Evolutionary conservation across 257 asterid species (phyloP), one percentile per base, ranked within the genome.

Genomic region (Solanum acaule): DNA sequence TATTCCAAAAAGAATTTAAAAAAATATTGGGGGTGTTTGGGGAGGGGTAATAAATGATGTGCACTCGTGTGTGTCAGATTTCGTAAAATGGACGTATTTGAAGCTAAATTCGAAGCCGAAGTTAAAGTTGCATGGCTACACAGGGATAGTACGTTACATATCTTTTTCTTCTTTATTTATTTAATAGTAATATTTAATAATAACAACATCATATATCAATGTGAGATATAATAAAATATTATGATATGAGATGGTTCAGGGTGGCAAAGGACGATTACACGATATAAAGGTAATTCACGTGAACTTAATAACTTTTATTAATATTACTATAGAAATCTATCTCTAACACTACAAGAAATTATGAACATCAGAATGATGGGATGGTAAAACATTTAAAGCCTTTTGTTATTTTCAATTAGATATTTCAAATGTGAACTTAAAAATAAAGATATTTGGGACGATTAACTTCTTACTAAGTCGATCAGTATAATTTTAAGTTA

Each of bases 41-140:
- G 52, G 77, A 46, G 38, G 67, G 86, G 37, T 15, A 70, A 46
- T 49, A 16, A 70, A 46, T 49, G 63, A 88, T 79, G 84, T 72
- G 89, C 97, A 89, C 95, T 94, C 98, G 96, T 93, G 97, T 90
- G 93, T 93, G 97, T 94, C 94, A 94, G 96, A 89, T 91, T 86
- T 91, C 83, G 88, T 87, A 90, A 90, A 68, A 85, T 89, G 85
- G 87, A 52, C 56, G 78, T 85, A 88, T 88, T 89, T 49, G 94
- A 89, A 89, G 90, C 90, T 90, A 89, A 90, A 92, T 91, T 88
- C 91, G 91, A 92, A 90, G 91, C 61, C 87, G 90, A 89, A 91
- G 92, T 72, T 31, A 78, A 87, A 77, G 88, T 92, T 95, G 97
- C 98, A 95, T 94, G 95, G 93, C 93, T 91, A 93, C 91, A 89